These are phyloP conservation scores for Skeletonema potamos DNA, from an alignment of 108 stramenopile species.

Conservation along the genomic window DNA sequence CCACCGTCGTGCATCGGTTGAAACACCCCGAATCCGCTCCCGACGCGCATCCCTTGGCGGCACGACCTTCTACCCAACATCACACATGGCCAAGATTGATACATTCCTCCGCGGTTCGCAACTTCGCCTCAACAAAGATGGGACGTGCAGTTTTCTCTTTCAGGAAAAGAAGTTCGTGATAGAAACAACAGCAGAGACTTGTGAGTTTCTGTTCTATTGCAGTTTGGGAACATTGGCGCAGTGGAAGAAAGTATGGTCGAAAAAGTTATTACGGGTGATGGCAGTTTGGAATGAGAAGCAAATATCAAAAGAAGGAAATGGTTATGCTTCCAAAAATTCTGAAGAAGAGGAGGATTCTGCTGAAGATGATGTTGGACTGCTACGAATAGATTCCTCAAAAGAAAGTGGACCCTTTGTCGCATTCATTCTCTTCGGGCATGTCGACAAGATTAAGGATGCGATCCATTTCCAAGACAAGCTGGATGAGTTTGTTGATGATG, in stretches of 20 bases:
- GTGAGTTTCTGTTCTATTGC: slow-evolving; percentile 29
- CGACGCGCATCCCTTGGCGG: slow-evolving; percentile 37
- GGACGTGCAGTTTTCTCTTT: slow-evolving; percentile 35
- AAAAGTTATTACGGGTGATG: slow-evolving; percentile 25
- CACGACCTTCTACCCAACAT: slow-evolving; percentile 27
- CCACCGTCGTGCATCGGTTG: neutral
- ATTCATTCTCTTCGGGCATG: slow-evolving; percentile 34
- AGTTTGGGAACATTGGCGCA: slow-evolving; percentile 15
- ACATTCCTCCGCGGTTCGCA: slow-evolving; percentile 13
- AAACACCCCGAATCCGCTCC: neutral
- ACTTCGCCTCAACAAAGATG: slow-evolving; percentile 34
- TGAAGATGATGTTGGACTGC: slow-evolving; percentile 18
- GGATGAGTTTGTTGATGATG: slow-evolving; percentile 43
- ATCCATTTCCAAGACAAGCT: slow-evolving; percentile 29
- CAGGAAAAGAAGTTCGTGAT: slow-evolving; percentile 19
- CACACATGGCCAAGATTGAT: slow-evolving; percentile 37
- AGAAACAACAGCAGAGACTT: slow-evolving; percentile 21
- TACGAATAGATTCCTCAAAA: slow-evolving; percentile 35
- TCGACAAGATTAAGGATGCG: slow-evolving; percentile 5
- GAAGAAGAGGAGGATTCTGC: neutral
- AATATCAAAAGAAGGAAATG: neutral
- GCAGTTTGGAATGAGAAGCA: slow-evolving; percentile 37
- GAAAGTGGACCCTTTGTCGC: slow-evolving; percentile 26
- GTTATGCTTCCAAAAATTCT: neutral
- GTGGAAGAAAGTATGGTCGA: neutral